Evolutionary conservation across 78 protist genomes (phyloP).

Genomic region (Dictyostelium firmibasis): DNA sequence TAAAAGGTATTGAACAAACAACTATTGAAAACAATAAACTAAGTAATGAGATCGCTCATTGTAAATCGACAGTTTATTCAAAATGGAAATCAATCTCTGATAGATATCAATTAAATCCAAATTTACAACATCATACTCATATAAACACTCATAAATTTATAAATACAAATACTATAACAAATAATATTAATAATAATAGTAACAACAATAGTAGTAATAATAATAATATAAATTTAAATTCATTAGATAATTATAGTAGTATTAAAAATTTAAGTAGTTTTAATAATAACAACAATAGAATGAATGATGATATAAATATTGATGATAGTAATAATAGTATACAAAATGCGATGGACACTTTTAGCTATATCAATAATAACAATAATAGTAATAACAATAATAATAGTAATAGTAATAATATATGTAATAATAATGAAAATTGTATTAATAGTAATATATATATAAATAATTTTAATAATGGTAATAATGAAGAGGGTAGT

Average conservation of each 20-base stretch:
- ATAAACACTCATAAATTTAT: neutral
- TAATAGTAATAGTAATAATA: neutral
- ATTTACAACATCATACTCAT: neutral
- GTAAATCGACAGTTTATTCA: neutral
- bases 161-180: neutral
- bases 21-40: neutral
- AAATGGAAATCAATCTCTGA: conserved; percentile 40
- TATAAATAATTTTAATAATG: neutral
- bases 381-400: neutral
- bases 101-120: neutral
- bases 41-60: neutral
- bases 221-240: neutral
- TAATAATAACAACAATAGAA: neutral
- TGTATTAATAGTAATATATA: neutral
- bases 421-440: neutral
- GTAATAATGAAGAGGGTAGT: neutral
- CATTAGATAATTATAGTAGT: neutral
- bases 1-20: neutral
- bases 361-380: neutral
- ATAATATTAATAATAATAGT: neutral
- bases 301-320: neutral
- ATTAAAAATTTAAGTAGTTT: neutral
- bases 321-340: neutral
- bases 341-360: neutral
- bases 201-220: neutral